Percentiles rank a stretch among this genome's conserved stretches.
These are phyloP conservation scores for Sugiyamaella castrensis DNA, from an alignment of 1,139 yeast genomes.

Conservation along the genomic window DNA sequence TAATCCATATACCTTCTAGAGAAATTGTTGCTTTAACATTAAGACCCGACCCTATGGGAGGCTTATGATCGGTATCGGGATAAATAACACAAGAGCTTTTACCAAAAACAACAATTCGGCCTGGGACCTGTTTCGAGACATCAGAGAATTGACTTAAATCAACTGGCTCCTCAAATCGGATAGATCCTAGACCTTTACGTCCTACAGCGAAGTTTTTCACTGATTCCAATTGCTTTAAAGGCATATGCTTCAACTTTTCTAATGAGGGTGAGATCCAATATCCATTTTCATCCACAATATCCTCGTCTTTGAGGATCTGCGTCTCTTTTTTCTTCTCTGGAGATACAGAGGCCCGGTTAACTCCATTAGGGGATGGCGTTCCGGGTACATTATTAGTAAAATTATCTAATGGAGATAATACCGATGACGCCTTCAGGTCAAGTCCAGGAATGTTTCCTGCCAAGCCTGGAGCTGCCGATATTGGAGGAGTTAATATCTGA, in stretches of 20 bases:
- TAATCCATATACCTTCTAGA: constrained; percentile 75
- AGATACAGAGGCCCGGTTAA: constrained; percentile 3
- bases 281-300: constrained; percentile 57
- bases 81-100: constrained; percentile 65
- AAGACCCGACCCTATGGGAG: constrained; percentile 76
- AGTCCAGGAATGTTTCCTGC: constrained; percentile 10
- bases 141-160: constrained; percentile 65
- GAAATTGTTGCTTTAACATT: constrained; percentile 74
- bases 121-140: constrained; percentile 57
- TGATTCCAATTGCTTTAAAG: constrained; percentile 60
- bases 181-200: constrained; percentile 70
- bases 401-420: constrained; percentile 5
- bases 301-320: constrained; percentile 35
- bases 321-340: constrained; percentile 5
- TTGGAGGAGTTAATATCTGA: constrained; percentile 1
- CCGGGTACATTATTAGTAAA: constrained; percentile 10
- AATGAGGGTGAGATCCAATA: constrained; percentile 86
- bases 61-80: constrained; percentile 63
- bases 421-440: constrained; percentile 8
- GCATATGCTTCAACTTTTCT: constrained; percentile 55
- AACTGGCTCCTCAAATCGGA: constrained; percentile 76
- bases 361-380: constrained; percentile 10
- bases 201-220: constrained; percentile 76
- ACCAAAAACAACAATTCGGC: constrained; percentile 60
- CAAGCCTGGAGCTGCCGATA: constrained; percentile 8